These are phyloP conservation scores for Backusella westeae DNA, from an alignment of 192 early-diverging fungal genomes.

Conservation along the genomic window DNA sequence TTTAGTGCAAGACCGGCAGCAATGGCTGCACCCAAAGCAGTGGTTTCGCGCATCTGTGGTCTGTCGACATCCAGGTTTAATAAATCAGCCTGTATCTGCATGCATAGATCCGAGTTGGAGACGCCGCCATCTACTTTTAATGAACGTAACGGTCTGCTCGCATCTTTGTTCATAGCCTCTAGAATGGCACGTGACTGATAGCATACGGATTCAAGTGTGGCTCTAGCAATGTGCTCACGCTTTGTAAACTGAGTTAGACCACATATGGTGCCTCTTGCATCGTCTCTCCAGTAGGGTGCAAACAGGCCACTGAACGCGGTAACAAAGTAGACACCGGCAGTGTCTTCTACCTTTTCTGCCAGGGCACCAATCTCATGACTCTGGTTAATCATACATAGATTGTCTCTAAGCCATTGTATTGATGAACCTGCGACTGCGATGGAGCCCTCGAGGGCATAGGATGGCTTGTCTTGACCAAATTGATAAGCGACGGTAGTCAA, in stretches of 20 bases:
- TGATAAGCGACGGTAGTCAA: slow-evolving; percentile 90
- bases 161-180: slow-evolving; percentile 86
- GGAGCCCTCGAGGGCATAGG: slow-evolving; percentile 91
- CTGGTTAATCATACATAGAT: slow-evolving; percentile 70
- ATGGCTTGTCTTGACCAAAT: slow-evolving; percentile 67
- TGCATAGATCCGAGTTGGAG: slow-evolving; percentile 84
- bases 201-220: slow-evolving; percentile 87
- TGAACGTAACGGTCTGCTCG: slow-evolving; percentile 60
- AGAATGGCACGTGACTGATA: slow-evolving; percentile 88
- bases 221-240: slow-evolving; percentile 80
- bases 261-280: slow-evolving; percentile 83
- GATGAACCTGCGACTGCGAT: slow-evolving; percentile 90
- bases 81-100: slow-evolving; percentile 93
- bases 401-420: slow-evolving; percentile 90
- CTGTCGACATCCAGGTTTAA: slow-evolving; percentile 75
- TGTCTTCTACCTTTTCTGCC: slow-evolving; percentile 68
- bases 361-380: slow-evolving; percentile 72
- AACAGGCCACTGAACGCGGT: slow-evolving; percentile 92
- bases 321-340: slow-evolving; percentile 92
- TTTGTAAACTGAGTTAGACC: slow-evolving; percentile 90
- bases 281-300: slow-evolving; percentile 93
- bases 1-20: slow-evolving; percentile 80
- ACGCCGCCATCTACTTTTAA: slow-evolving; percentile 95
- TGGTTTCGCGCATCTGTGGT: slow-evolving; percentile 88
- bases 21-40: slow-evolving; percentile 88